phyloP scores from a whole-genome alignment of 192 early-diverging fungal species.

The Umbelopsis sp. region DNA sequence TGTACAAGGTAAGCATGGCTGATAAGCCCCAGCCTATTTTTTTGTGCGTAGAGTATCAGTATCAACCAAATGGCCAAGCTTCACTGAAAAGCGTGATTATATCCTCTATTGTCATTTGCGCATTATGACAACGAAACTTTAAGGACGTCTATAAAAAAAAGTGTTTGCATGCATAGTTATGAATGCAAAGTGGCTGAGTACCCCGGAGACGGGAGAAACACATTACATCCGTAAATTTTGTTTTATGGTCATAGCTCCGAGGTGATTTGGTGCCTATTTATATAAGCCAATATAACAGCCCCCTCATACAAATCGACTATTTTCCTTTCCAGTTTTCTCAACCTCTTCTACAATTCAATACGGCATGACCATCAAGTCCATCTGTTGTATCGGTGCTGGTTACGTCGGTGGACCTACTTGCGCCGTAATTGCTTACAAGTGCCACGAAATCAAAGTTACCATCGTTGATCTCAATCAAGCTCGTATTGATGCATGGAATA shows the following conservation, averaged over 20 bases:
- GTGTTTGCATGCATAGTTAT: too few species aligned
- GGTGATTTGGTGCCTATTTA: background rate
- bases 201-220: too few species aligned
- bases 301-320: background rate
- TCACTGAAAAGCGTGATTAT: too few species aligned
- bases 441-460: slow-evolving; percentile 84
- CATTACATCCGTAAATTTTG: too few species aligned
- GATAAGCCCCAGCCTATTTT: too few species aligned
- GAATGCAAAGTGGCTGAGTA: too few species aligned
- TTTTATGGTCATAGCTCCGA: background rate
- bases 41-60: too few species aligned
- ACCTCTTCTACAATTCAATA: background rate
- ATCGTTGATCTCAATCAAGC: slow-evolving; percentile 82
- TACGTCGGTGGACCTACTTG: slow-evolving; percentile 94
- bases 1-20: too few species aligned
- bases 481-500: slow-evolving; percentile 91
- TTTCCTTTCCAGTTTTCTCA: background rate
- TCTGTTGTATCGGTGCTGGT: slow-evolving; percentile 95
- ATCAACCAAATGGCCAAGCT: too few species aligned
- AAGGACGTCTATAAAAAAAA: too few species aligned
- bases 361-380: slow-evolving; percentile 50
- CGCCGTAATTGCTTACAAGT: slow-evolving; percentile 91
- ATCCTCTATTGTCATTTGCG: too few species aligned
- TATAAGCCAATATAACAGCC: background rate
- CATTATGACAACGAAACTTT: too few species aligned